A percentile compares a stretch with the other conserved stretches of the same genome.
Conservation (phyloP, 805 yeast genomes). For the Saccharomycopsis sp. region DNA sequence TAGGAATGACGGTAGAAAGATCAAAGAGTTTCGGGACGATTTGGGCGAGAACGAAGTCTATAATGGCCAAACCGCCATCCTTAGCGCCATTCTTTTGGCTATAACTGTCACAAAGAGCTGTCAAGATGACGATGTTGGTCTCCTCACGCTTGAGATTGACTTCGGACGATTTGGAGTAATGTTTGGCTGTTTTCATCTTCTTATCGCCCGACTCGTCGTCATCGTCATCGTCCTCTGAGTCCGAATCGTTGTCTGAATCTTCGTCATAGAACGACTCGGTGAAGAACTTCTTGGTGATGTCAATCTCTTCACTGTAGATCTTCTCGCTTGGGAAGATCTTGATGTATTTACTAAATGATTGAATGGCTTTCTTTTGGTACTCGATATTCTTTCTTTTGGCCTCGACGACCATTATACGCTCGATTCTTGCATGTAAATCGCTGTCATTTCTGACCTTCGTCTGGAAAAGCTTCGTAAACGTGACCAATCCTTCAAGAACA, state of each 20-base stretch:
- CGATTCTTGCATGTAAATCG: conserved; percentile 33
- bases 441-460: conserved; percentile 26
- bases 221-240: conserved; percentile 24
- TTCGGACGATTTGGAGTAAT: conserved; percentile 35
- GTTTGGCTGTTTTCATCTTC: conserved; percentile 26
- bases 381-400: conserved; percentile 57
- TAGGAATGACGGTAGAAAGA: conserved; percentile 28
- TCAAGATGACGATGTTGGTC: conserved; percentile 33
- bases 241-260: conserved; percentile 33
- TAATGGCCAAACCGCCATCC: conserved; percentile 22
- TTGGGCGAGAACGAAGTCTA: conserved; percentile 28
- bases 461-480: conserved; percentile 36
- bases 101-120: conserved; percentile 33
- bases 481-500: conserved; percentile 63
- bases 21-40: conserved; percentile 27
- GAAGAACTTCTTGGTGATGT: conserved; percentile 29
- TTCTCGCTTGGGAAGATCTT: conserved; percentile 30
- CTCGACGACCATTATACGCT: conserved; percentile 47
- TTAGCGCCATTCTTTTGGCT: conserved; percentile 16
- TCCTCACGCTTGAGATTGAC: conserved; percentile 45
- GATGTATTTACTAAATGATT: conserved; percentile 46
- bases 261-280: conserved; percentile 36
- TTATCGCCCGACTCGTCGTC: conserved; percentile 23
- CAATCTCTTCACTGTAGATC: conserved; percentile 31
- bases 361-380: conserved; percentile 54